Base-by-base conservation (phyloP, 2,329 filamentous ascomycete genomes). In the Diaporthe amygdali region DNA sequence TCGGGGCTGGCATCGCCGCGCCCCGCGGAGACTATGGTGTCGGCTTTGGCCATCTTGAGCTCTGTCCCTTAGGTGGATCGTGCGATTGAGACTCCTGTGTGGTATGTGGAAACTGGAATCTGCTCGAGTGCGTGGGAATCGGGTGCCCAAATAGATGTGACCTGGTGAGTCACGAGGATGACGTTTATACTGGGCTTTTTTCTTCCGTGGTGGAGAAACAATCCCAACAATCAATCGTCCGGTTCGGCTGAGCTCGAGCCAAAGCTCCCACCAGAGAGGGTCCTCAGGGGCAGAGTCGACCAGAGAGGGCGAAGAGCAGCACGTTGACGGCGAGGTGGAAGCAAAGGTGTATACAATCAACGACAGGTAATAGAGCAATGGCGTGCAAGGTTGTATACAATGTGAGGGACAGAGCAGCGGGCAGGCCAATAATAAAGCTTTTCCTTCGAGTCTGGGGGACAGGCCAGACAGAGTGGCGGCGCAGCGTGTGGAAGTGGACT, bases 1-100 rank as follows among this genome's bases (percentile, higher is more conserved):
- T 72, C 71, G 34, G 64, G 69, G 63, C 70, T 70, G 27, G 34
- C 66, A 51, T 63, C 70, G 39, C 70, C 68, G 56, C 70, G 55
- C 32, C 66, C 70, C 8, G 66, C 59, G 68, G 56, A 49, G 22
- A 55, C 56, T 46, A 66, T 69, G 51, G 63, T n/a, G 25, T 72
- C 70, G 34, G 47, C 51, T 39, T 72, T 72, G 56, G 56, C 56
- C 70, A 72, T 72, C 25, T 30, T 66, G 30, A 37, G 20, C 49
- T 64, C 20, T 20, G 9, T 22, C n/a, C 46, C 30, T 20, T 15
- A 10, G 20, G 25, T n/a, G 4, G 47, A 30, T 14, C 25, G 49
- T 37, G 52, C 6, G 44, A 6, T 17, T 41, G 15, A 10, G 39
- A n/a, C 9, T 30, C 32, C 32, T 30, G 32, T 17, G 9, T 54